These are phyloP conservation scores for Wickerhamiella lipophila DNA, from an alignment of 805 yeast species.

Conservation along the genomic window DNA sequence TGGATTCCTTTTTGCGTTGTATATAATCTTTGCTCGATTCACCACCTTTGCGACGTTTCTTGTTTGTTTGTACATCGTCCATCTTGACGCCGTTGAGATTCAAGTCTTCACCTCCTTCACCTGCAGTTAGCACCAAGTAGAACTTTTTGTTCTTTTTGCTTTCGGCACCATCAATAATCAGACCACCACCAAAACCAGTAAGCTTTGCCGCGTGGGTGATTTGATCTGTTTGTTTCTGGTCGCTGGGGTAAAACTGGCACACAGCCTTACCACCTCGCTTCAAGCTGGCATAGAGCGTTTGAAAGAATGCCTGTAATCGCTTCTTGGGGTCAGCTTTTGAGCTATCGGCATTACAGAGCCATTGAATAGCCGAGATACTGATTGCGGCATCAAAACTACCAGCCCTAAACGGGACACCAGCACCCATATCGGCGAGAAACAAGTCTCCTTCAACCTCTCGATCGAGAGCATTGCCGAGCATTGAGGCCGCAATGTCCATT, in stretches of 20 bases:
- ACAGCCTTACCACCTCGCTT: conserved; percentile 94
- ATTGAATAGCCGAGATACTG: conserved; percentile 87
- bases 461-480: conserved; percentile 89
- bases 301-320: conserved; percentile 71
- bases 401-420: conserved; percentile 87
- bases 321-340: conserved; percentile 68
- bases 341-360: conserved; percentile 95
- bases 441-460: conserved; percentile 90
- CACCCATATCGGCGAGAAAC: conserved; percentile 83
- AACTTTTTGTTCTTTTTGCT: conserved; percentile 82
- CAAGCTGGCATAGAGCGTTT: conserved; percentile 72
- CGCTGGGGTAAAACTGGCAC: conserved; percentile 91
- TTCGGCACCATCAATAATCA: conserved; percentile 88
- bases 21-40: conserved; percentile 69
- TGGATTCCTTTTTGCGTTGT: conserved; percentile 80
- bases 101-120: conserved; percentile 57
- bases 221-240: conserved; percentile 69
- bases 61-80: conserved; percentile 34
- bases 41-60: conserved; percentile 34
- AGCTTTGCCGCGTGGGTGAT: conserved; percentile 78
- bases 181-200: conserved; percentile 93
- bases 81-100: conserved; percentile 71
- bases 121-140: conserved; percentile 82
- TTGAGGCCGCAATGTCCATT: conserved; percentile 89
- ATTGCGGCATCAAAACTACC: conserved; percentile 96